Base-by-base conservation (phyloP, 2,329 filamentous ascomycete species). In the Neonectria sp. region DNA sequence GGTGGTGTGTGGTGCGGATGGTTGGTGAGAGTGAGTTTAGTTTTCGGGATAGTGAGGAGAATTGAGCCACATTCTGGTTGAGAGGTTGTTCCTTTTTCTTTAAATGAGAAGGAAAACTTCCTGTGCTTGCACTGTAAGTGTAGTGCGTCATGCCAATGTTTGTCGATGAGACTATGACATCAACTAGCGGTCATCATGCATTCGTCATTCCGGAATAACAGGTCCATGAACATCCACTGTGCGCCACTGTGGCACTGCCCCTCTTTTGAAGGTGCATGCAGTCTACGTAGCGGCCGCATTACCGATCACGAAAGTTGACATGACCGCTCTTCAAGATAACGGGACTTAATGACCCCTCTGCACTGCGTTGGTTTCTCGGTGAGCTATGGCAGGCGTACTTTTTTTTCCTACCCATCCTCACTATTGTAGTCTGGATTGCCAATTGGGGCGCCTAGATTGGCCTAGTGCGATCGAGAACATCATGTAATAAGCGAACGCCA, bases 121-220 rank as follows among this genome's bases (percentile, higher is more conserved):
- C 3, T 21, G 4, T n/a, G 40, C 40, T 21, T 35, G 43, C 4
- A 15, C 13, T 49, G 46, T 4, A 31, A 51, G 48, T 51, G 48
- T 11, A 51, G 48, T 51, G 48, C 48, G 48, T 51, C 48, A 51
- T 51, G 48, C 6, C 29, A n/a, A 51, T 31, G 15, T 51, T 49
- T 45, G 27, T 31, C 12, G 27, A 17, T 29, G 48, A 31, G 15
- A 31, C 25, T 11, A 51, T 51, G 48, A 51, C 48, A 51, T 51
- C 48, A 51, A 48, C 45, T 12, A 48, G 48, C 48, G 27, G 48
- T 51, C 48, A 51, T 51, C n/a, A 17, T 25, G 45, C 45, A 46
- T 46, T 51, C 48, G 48, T 31, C 48, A 51, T 51, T 21, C 25
- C 48, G 48, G 48, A 51, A 9, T 6, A 31, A n/a, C 27, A n/a